Evolutionary conservation across 2,329 filamentous ascomycete genomes (phyloP).

Genomic region (Fusarium multiceps): DNA sequence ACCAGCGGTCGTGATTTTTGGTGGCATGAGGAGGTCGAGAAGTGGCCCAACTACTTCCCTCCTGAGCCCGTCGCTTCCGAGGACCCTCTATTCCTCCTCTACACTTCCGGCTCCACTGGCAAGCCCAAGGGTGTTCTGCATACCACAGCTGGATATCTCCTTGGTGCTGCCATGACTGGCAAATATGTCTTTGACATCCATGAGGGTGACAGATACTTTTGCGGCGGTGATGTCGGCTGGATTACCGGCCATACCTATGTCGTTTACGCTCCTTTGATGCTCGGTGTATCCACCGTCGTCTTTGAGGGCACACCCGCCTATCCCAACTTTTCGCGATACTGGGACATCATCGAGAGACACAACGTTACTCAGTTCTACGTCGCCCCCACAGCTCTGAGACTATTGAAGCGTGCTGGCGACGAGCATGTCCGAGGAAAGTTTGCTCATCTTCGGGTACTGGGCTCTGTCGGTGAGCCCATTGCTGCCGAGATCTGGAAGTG

Average conservation of each 20-base stretch:
- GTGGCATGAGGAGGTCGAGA: conserved; percentile 99
- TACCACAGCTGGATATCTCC: conserved; percentile 93
- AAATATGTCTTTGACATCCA: conserved; percentile 99
- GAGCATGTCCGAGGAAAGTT: conserved; percentile 91
- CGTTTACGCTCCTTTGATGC: conserved; percentile 92
- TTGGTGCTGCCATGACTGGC: conserved; percentile 91
- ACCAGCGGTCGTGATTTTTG: conserved; percentile 89
- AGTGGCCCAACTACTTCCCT: conserved; percentile 92
- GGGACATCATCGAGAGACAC: conserved; percentile 97
- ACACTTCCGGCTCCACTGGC: conserved; percentile 96
- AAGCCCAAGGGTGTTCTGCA: conserved; percentile 99
- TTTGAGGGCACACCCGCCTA: conserved; percentile 98
- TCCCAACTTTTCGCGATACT: conserved; percentile 97
- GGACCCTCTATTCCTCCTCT: conserved; percentile 96
- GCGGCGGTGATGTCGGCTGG: conserved; percentile 98
- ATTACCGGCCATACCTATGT: conserved; percentile 99
- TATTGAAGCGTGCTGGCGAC: conserved; percentile 95
- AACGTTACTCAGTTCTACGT: conserved; percentile 98
- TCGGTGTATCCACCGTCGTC: conserved; percentile 94
- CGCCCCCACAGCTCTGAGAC: conserved; percentile 89
- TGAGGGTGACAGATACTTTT: conserved; percentile 93
- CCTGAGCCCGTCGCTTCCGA: conserved; percentile 92
- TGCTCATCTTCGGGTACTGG: conserved; percentile 88
- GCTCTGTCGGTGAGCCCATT: conserved; percentile 97
- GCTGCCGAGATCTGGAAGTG: conserved; percentile 99